Evolutionary conservation across 768 basidiomycete genomes (phyloP), one percentile per base, ranked within the genome.

Genomic region (Exidia glandulosa): DNA sequence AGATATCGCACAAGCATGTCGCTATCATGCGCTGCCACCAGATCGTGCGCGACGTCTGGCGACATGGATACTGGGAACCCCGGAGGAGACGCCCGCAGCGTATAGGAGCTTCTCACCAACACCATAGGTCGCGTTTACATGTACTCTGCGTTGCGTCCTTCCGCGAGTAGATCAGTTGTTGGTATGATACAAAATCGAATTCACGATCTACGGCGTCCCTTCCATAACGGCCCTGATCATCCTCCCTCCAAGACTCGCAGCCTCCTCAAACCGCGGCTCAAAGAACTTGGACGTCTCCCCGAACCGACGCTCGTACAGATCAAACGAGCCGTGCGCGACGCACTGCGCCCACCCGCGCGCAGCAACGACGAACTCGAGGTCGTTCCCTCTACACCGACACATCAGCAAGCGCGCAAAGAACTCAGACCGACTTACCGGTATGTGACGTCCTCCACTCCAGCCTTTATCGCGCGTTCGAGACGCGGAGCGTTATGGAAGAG

Each of bases 271-370:
- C 62, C 94, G 73, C 0, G 84, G 80, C 69, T 91, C 82, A 69
- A 97, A 98, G 72, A 96, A 96, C 32, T 63, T 66, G 57, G 86
- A 78, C 3, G 94, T 94, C 71, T 85, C 79, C 67, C 81, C 79
- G 69, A 98, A 98, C 61, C 94, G 73, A 66, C 79, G 72, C 66
- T 80, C 76, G 76, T 98, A 99, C 58, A 92, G 74, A 63, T 95
- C 90, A 71, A 97, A 96, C 72, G 79, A 86, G 13, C 92, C 92
- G 73, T 95, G 95, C 37, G 82, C 85, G 47, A 98, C 90, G 69
- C 91, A 93, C 73, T 97, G 91, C 66, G 90, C 93, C 95, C 95
- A 99, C 2, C 93, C 94, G 32, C 94, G 77, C 0, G 94, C 92
- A 0, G 93, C 94, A 27, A 97, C 76, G 25, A 94, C 87, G 67